Percentiles rank a stretch among this genome's conserved stretches.
Evolutionary conservation across 257 asterid genomes (phyloP).

Genomic region (Ajuga chamaepitys): DNA sequence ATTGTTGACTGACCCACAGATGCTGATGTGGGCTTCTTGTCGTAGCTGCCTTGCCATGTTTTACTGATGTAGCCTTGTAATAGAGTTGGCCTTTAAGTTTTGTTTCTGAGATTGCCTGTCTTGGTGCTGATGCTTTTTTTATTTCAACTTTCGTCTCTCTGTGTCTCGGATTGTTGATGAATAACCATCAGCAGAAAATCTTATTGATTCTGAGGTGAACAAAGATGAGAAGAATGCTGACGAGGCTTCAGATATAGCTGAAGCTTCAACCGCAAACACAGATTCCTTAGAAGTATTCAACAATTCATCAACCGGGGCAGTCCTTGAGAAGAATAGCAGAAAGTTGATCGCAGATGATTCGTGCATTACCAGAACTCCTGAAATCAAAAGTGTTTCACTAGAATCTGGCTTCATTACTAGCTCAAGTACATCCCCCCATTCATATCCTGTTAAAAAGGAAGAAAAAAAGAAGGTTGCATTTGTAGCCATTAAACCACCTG

Average conservation of each 20-base stretch:
- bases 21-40: too few species aligned
- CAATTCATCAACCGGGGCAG: background rate
- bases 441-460: constrained; percentile 15
- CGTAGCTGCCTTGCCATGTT: background rate
- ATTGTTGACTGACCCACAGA: too few species aligned
- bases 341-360: constrained; percentile 4
- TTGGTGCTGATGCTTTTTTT: background rate
- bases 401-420: background rate
- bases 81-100: background rate
- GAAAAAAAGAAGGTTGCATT: constrained; percentile 57
- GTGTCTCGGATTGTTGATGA: constrained; percentile 31
- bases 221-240: constrained; percentile 20
- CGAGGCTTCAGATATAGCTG: constrained; percentile 15
- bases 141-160: background rate
- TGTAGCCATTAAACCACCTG: constrained; percentile 45
- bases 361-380: background rate
- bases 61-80: background rate
- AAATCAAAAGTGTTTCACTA: background rate
- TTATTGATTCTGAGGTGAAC: background rate
- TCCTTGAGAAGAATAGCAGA: background rate
- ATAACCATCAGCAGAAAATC: constrained; percentile 4
- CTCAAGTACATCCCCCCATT: constrained; percentile 13
- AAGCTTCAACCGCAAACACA: constrained; percentile 2
- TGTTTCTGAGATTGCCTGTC: background rate
- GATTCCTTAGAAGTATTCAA: constrained; percentile 1